Evolutionary conservation across 225 moss, liverwort and hornwort species (phyloP), one percentile per base, ranked within the genome.

Genomic region (Takakia lepidozioides): DNA sequence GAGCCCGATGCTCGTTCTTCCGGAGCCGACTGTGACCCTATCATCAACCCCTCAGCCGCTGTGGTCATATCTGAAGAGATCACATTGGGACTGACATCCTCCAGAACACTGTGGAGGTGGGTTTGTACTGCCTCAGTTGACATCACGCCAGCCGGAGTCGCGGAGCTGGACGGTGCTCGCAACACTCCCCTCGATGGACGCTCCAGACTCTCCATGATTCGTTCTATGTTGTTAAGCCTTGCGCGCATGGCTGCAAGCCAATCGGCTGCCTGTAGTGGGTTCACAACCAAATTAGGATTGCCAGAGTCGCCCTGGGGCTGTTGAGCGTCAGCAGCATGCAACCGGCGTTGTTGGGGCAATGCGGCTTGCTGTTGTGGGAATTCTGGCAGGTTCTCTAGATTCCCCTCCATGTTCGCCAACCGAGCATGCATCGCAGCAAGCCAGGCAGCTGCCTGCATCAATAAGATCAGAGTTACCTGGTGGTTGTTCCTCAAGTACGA

Each of bases 181-280:
- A n/a, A n/a, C n/a, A n/a, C n/a, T n/a, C n/a, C n/a, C n/a, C n/a
- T n/a, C n/a, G n/a, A 62, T 45, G 50, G 50, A 19, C 46, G 62
- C 10, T 63, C 65, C 10, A 70, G 25, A 25, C 47, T 70, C 24
- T 67, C 67, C 16, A 67, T 67, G 8, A 67, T 67, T 44, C 67
- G 66, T 42, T 67, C 66, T 55, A 67, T 63, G 51, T 56, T 71
- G 34, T 67, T 63, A 38, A 76, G 51, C 10, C 70, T 69, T 28
- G 59, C 45, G 10, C 64, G 76, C 71, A 71, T 64, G 19, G 65
- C 42, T 21, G 66, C 56, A 27, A 76, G 17, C 62, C 49, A 66
- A 6, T 63, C 63, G 32, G 61, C 60, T 3, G 67, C 55, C 48
- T 71, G 67, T 6, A 57, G 30, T 9, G 67, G 70, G 29, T 64